A percentile compares a stretch with the other conserved stretches of the same genome.
Evolutionary conservation across 805 yeast species (phyloP).

Genomic region (Candida golubevii): DNA sequence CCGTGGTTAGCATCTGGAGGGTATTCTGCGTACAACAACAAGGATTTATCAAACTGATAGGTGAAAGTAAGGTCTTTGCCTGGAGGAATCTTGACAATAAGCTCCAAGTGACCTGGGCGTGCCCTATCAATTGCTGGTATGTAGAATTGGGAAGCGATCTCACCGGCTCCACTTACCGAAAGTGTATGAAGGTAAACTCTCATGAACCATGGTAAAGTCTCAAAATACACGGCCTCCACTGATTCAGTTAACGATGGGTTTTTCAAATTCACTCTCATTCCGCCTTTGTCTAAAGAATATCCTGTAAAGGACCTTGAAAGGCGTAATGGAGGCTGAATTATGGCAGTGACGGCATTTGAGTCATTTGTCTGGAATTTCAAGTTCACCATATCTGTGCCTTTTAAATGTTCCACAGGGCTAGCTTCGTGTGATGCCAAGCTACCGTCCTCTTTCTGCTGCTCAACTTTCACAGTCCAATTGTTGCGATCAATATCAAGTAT

Average conservation of each 20-base stretch:
- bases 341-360: conserved; percentile 35
- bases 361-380: conserved; percentile 41
- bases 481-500: conserved; percentile 36
- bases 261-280: conserved; percentile 70
- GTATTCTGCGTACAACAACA: conserved; percentile 81
- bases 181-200: conserved; percentile 75
- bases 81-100: conserved; percentile 62
- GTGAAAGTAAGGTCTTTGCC: conserved; percentile 54
- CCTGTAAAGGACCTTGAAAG: conserved; percentile 90
- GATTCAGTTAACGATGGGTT: conserved; percentile 52
- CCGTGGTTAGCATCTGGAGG: conserved; percentile 99
- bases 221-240: conserved; percentile 60
- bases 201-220: conserved; percentile 91
- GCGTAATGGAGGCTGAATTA: conserved; percentile 51
- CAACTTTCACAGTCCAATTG: conserved; percentile 44
- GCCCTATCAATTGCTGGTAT: conserved; percentile 74
- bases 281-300: conserved; percentile 87
- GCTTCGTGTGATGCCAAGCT: conserved; percentile 3
- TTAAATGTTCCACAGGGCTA: conserved; percentile 10
- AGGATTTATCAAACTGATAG: conserved; percentile 81
- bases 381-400: conserved; percentile 26
- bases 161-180: conserved; percentile 21
- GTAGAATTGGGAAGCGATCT: conserved; percentile 54
- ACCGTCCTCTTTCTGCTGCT: conserved; percentile 10
- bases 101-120: conserved; percentile 81